Percentiles rank a stretch among this genome's conserved stretches.
phyloP scores from a whole-genome alignment of 805 yeast genomes.

The Maudiozyma pseudohumilis region DNA sequence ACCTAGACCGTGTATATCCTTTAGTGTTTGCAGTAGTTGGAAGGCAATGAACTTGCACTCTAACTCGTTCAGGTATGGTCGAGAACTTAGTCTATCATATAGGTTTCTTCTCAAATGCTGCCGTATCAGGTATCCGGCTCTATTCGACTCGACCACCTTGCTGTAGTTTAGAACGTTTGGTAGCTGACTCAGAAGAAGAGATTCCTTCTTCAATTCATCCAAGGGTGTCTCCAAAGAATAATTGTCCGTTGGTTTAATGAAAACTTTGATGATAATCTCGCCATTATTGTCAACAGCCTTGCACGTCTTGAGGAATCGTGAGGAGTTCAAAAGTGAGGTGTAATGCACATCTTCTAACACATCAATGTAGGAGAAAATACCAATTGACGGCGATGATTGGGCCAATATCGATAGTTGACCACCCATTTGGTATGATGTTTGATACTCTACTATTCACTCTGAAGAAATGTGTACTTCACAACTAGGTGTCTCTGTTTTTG shows the following conservation, averaged over 20 bases:
- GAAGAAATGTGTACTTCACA: too few relatives aligned
- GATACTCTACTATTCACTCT: too few relatives aligned
- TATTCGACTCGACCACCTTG: slow-evolving; percentile 70
- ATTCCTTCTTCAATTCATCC: slow-evolving; percentile 29
- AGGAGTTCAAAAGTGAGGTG: slow-evolving; percentile 62
- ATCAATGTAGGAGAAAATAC: slow-evolving; percentile 80
- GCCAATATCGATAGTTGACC: slow-evolving; percentile 76
- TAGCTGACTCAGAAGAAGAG: slow-evolving; percentile 34
- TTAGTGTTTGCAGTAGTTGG: slow-evolving; percentile 60
- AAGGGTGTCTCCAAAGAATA: slow-evolving; percentile 17
- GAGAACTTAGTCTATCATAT: slow-evolving; percentile 76
- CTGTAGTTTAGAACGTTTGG: slow-evolving; percentile 64
- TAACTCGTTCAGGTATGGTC: slow-evolving; percentile 75
- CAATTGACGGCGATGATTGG: slow-evolving; percentile 87
- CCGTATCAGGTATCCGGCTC: slow-evolving; percentile 85
- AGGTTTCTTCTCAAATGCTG: slow-evolving; percentile 70
- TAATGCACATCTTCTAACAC: slow-evolving; percentile 69
- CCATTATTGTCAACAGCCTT: slow-evolving; percentile 70
- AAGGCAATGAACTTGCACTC: slow-evolving; percentile 81
- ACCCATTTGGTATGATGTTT: slow-evolving; percentile 60
- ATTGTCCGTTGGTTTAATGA: slow-evolving; percentile 55
- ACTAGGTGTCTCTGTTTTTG: too few relatives aligned
- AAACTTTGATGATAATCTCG: slow-evolving; percentile 64
- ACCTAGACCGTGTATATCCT: slow-evolving; percentile 49
- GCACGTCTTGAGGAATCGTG: slow-evolving; percentile 78